These are phyloP conservation scores for Sporisorium scitamineum DNA, from an alignment of 1,284 basidiomycete species.

Conservation along the genomic window DNA sequence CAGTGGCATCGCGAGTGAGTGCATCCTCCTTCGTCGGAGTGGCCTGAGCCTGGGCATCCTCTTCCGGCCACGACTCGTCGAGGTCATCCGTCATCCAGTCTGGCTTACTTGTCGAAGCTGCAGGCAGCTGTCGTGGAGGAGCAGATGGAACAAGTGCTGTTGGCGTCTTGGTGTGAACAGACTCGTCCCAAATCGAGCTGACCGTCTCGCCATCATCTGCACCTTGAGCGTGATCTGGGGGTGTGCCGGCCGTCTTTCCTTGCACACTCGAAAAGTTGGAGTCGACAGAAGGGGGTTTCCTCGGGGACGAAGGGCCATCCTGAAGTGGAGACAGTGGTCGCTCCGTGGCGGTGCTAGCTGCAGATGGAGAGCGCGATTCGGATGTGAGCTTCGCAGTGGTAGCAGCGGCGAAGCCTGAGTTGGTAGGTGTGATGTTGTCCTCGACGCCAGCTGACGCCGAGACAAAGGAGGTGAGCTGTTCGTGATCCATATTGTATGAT, in stretches of 20 bases:
- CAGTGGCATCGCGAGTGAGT: background rate
- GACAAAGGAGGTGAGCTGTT: conserved; percentile 23
- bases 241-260: conserved; percentile 47
- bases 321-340: conserved; percentile 10
- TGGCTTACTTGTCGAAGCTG: conserved; percentile 12
- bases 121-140: background rate
- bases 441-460: conserved; percentile 21
- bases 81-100: conserved; percentile 55
- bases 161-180: conserved; percentile 10
- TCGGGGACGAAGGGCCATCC: conserved; percentile 12
- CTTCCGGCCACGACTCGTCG: conserved; percentile 52
- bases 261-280: conserved; percentile 54
- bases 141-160: conserved; percentile 2
- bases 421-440: background rate
- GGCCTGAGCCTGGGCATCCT: conserved; percentile 5
- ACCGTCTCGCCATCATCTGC: conserved; percentile 17
- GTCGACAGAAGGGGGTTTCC: conserved; percentile 40
- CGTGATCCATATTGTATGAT: conserved; percentile 19
- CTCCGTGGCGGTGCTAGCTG: conserved; percentile 29
- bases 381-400: background rate
- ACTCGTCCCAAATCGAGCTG: conserved; percentile 47
- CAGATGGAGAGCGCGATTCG: conserved; percentile 24
- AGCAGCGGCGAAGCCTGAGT: background rate
- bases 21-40: conserved; percentile 1
- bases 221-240: conserved; percentile 16